Evolutionary conservation across 768 basidiomycete species (phyloP).

Genomic region (Panaeolus cyanescens): DNA sequence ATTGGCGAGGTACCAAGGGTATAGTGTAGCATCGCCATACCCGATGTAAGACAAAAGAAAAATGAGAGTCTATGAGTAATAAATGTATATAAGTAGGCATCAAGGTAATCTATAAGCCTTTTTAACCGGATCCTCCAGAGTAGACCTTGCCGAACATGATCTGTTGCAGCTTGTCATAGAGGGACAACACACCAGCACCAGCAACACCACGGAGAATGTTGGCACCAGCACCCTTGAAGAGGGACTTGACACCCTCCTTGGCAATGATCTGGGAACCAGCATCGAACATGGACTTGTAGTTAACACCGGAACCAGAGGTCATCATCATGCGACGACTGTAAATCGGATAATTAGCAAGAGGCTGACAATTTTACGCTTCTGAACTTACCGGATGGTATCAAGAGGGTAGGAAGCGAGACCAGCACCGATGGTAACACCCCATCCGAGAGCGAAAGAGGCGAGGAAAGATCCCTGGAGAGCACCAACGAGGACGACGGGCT

Average conservation of each 20-base stretch:
- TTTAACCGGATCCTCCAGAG: constrained; percentile 75
- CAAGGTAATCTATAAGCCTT: constrained; percentile 20
- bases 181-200: constrained; percentile 98
- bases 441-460: constrained; percentile 95
- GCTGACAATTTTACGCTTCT: constrained; percentile 10
- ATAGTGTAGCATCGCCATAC: constrained; percentile 40
- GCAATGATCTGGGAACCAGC: constrained; percentile 91
- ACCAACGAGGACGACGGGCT: constrained; percentile 97
- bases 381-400: constrained; percentile 80
- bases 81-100: constrained; percentile 31
- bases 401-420: constrained; percentile 98
- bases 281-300: constrained; percentile 99
- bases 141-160: constrained; percentile 99
- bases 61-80: constrained; percentile 38
- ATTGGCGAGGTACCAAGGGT: constrained; percentile 30
- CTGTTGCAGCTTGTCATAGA: constrained; percentile 98
- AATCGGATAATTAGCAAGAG: neutral
- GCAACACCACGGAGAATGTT: constrained; percentile 98
- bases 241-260: constrained; percentile 93
- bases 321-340: constrained; percentile 99
- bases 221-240: constrained; percentile 99
- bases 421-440: constrained; percentile 99
- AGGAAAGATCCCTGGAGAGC: constrained; percentile 94
- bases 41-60: constrained; percentile 30
- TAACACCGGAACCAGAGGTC: constrained; percentile 93